A percentile compares a stretch with the other conserved stretches of the same genome.
phyloP scores from a whole-genome alignment of 306 rosid genomes.

The Vigna hirtella region DNA sequence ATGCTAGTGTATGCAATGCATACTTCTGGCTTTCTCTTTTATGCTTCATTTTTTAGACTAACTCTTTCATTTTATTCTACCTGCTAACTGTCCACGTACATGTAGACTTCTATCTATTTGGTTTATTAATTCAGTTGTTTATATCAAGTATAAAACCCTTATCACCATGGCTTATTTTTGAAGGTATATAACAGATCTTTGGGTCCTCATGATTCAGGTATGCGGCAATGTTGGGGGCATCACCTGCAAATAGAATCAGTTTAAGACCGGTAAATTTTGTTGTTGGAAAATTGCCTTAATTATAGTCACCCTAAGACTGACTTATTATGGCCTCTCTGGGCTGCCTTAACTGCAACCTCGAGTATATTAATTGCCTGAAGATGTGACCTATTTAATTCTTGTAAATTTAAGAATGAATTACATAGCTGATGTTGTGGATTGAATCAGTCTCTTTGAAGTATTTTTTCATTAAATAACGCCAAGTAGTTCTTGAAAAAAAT shows the following conservation, averaged over 20 bases:
- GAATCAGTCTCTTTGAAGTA: neutral
- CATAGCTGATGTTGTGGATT: neutral
- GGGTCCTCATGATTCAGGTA: conserved; percentile 65
- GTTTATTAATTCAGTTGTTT: conserved; percentile 37
- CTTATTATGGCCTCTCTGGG: neutral
- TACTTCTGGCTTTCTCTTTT: conserved; percentile 23
- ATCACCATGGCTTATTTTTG: conserved; percentile 28
- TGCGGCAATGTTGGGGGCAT: conserved; percentile 93
- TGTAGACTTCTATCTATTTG: conserved; percentile 37
- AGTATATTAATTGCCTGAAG: neutral
- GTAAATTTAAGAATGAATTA: neutral
- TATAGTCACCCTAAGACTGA: neutral
- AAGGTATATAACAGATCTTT: conserved; percentile 35
- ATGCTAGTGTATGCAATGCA: conserved; percentile 81
- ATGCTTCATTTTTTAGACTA: conserved; percentile 3
- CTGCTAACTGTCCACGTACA: conserved; percentile 19
- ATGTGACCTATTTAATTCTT: neutral
- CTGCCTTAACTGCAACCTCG: neutral
- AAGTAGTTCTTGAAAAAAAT: neutral
- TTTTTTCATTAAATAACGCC: neutral
- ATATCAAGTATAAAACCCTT: conserved; percentile 34
- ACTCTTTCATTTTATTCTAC: conserved; percentile 36
- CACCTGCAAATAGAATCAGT: conserved; percentile 68
- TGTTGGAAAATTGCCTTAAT: too few relatives aligned
- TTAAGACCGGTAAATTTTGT: conserved; percentile 66